Evolutionary conservation across 257 asterid species (phyloP), one percentile per base, ranked within the genome.

Genomic region (Salvia hispanica): DNA sequence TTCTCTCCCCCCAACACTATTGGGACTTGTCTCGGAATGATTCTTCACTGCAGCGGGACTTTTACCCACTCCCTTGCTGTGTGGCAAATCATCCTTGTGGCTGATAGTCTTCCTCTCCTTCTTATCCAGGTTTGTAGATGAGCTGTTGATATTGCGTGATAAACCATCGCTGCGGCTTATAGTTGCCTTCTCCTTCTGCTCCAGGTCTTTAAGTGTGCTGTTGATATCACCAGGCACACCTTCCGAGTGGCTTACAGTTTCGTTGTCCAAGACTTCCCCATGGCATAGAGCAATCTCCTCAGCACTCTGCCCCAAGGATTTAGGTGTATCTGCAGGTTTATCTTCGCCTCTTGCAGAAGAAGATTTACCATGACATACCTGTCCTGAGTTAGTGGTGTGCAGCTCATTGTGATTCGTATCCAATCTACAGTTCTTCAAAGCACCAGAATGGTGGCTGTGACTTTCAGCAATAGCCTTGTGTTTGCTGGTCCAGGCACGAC

Each of bases 401-500:
- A 11, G 59, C 70, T 48, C 60, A 40, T 16, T 25, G 6, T 16
- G 67, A 47, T 46, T 68, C 58, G 71, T 74, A 62, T 76, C 69
- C 53, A 36, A 52, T 13, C n/a, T 45, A 56, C 43, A 14, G 46
- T 76, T 72, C 55, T 33, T 66, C 36, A 52, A 70, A 56, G 69
- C 45, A 54, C 79, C 77, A 34, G 80, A 72, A n/a, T 70, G 62
- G 72, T 88, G 98, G 45, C 84, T 82, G 7, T 78, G 83, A 80
- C 67, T 74, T 58, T 75, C 81, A 63, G 97, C 95, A 68, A 91
- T 87, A 64, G 73, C 81, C 78, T 67, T 87, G 78, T 94, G 96
- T 55, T 63, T 81, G 42, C 67, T 11, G 25, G 96, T 83, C 88
- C 85, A 88, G 70, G 79, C 86, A 16, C 80, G 86, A 62, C 57